These are phyloP conservation scores for Pelargonium nanum DNA, from an alignment of 345 rosid genomes.

Conservation along the genomic window DNA sequence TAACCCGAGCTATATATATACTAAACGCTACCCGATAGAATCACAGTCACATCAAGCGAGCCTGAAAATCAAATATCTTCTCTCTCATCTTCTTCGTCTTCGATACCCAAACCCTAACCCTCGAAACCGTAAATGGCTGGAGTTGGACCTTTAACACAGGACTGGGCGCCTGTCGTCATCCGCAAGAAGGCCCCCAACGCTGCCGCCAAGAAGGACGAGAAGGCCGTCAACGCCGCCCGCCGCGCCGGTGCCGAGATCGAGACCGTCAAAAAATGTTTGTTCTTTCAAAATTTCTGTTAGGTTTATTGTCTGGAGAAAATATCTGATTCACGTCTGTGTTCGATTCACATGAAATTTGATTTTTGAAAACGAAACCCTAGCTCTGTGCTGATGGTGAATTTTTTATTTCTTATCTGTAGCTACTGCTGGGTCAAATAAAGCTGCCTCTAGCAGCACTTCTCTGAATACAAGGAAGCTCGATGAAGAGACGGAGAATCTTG, in stretches of 20 bases:
- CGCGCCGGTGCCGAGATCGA: conserved; percentile 44
- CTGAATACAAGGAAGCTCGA: conserved; percentile 90
- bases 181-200: conserved; percentile 58
- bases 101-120: background rate
- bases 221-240: conserved; percentile 36
- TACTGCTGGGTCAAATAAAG: conserved; percentile 78
- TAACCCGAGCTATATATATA: background rate
- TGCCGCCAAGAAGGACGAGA: conserved; percentile 63
- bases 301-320: conserved; percentile 1
- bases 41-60: too few relatives aligned
- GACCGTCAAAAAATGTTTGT: conserved; percentile 31
- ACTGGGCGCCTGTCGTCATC: conserved; percentile 86
- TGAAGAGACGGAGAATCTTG: conserved; percentile 83
- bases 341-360: background rate
- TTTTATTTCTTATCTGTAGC: conserved; percentile 29
- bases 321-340: background rate
- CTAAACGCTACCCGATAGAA: background rate
- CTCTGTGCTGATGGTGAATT: background rate
- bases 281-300: background rate
- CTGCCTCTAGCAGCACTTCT: conserved; percentile 87
- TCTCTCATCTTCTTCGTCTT: background rate
- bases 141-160: conserved; percentile 62
- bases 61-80: background rate
- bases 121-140: conserved; percentile 34
- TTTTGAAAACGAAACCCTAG: background rate